Base-by-base conservation (phyloP, 139 green algal species). In the Chlorella sp. region DNA sequence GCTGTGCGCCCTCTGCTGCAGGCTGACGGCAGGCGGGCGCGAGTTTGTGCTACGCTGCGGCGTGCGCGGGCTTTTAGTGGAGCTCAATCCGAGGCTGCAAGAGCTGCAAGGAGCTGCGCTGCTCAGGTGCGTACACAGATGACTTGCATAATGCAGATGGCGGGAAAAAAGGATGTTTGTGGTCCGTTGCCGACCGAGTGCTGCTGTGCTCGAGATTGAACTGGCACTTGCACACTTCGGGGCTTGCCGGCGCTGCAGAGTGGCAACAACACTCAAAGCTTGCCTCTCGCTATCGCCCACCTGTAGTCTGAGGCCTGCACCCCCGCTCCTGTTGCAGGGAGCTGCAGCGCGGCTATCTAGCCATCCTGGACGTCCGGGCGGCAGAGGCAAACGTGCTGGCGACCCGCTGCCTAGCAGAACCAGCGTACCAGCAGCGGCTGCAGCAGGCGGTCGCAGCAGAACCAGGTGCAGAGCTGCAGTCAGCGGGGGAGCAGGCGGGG, bases 31-130 rank as follows among this genome's bases (percentile, higher is more conserved):
- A 0, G 77, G 77, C 9, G 77, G 77, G 9, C 32, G 8, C 22
- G 46, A 51, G 36, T 41, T 74, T 34, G 60, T 73, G 60, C 60
- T 83, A 60, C 77, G 77, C 40, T 83, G 77, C 38, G 43, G 77
- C 60, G 43, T 58, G 22, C 77, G 77, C 0, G 77, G 77, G 22
- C 41, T 83, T 40, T 60, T 83, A 32, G 60, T 83, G 2, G 77
- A 83, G 17, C 16, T 83, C 11, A 83, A 83, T 30, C 20, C 58
- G 0, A 17, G 41, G 77, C 77, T 83, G 58, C 58, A n/a, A 2
- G 77, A 58, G 2, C 48, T 73, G 32, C 28, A 26, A 0, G 77
- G 77, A 0, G 4, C 24, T 1, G 28, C 19, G 60, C 77, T 83
- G 30, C 77, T 83, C 38, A 83, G 60, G 77, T 83, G 60, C 1